Conservation (phyloP, 352 stramenopile species). For the Pythium folliculosum region DNA sequence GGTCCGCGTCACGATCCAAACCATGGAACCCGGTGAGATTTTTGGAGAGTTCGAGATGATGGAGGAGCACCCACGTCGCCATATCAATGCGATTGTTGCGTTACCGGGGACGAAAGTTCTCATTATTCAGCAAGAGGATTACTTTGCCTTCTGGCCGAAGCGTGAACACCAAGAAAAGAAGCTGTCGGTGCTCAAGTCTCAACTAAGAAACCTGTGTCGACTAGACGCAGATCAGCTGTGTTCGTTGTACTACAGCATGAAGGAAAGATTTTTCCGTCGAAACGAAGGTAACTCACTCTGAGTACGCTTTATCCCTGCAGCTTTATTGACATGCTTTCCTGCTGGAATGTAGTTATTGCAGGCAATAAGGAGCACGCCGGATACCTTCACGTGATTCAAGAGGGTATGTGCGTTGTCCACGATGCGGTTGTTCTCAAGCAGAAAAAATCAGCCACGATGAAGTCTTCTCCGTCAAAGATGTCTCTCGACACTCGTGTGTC, state of each 20-base stretch:
- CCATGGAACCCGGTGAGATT: slow-evolving; percentile 33
- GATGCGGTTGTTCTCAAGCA: slow-evolving; percentile 41
- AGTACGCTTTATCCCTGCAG: background rate
- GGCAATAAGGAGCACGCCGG: slow-evolving; percentile 28
- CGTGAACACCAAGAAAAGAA: slow-evolving; percentile 34
- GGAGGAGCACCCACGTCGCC: slow-evolving; percentile 24
- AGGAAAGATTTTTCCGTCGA: slow-evolving; percentile 36
- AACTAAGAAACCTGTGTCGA: slow-evolving; percentile 35
- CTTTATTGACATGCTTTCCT: background rate
- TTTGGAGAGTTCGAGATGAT: slow-evolving; percentile 57
- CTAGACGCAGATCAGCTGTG: slow-evolving; percentile 45
- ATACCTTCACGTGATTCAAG: slow-evolving; percentile 42
- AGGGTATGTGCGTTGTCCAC: slow-evolving; percentile 45
- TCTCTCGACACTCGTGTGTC: slow-evolving; percentile 44
- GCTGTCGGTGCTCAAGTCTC: slow-evolving; percentile 31
- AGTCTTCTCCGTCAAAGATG: slow-evolving; percentile 25
- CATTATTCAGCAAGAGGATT: slow-evolving; percentile 39
- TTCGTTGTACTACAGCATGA: slow-evolving; percentile 45
- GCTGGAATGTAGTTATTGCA: slow-evolving; percentile 33
- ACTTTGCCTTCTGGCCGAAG: slow-evolving; percentile 37
- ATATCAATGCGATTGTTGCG: slow-evolving; percentile 34
- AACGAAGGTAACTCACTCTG: slow-evolving; percentile 38
- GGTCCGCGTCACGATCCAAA: slow-evolving; percentile 36
- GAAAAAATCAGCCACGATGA: slow-evolving; percentile 11
- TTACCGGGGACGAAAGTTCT: slow-evolving; percentile 36